These are phyloP conservation scores for Spizellomyces sp. DNA, from an alignment of 192 early-diverging fungal species.

Conservation along the genomic window DNA sequence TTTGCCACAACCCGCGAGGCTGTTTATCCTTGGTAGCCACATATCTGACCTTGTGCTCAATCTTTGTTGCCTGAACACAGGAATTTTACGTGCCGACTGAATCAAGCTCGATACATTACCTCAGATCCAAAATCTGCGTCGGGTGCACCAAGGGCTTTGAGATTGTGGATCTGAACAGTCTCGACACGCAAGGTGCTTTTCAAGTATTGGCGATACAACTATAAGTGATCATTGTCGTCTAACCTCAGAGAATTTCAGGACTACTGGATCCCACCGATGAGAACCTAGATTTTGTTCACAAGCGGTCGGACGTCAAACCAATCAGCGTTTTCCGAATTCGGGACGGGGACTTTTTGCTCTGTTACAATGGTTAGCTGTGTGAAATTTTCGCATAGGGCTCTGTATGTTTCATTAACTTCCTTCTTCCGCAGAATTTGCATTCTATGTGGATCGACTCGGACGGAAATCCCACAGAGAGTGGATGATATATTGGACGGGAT, in stretches of 20 bases:
- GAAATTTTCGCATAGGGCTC: not conserved
- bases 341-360: constrained; percentile 80
- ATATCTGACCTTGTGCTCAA: not conserved
- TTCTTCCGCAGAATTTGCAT: constrained; percentile 73
- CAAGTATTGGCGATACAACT: not conserved
- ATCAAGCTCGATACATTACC: constrained; percentile 81
- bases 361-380: constrained; percentile 79
- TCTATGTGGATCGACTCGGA: constrained; percentile 90
- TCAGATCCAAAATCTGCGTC: constrained; percentile 84
- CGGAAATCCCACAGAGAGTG: constrained; percentile 70
- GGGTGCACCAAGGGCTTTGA: constrained; percentile 93
- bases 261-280: constrained; percentile 84
- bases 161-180: constrained; percentile 82
- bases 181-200: constrained; percentile 69
- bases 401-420: not conserved
- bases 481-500: constrained; percentile 87
- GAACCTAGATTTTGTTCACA: constrained; percentile 75
- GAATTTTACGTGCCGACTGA: constrained; percentile 95
- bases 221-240: not conserved
- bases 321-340: constrained; percentile 81
- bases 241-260: constrained; percentile 34
- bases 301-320: constrained; percentile 76
- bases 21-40: constrained; percentile 5
- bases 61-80: constrained; percentile 31
- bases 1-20: not conserved